These are phyloP conservation scores for Boletus vinaceobasis DNA, from an alignment of 768 basidiomycete species.

Conservation along the genomic window DNA sequence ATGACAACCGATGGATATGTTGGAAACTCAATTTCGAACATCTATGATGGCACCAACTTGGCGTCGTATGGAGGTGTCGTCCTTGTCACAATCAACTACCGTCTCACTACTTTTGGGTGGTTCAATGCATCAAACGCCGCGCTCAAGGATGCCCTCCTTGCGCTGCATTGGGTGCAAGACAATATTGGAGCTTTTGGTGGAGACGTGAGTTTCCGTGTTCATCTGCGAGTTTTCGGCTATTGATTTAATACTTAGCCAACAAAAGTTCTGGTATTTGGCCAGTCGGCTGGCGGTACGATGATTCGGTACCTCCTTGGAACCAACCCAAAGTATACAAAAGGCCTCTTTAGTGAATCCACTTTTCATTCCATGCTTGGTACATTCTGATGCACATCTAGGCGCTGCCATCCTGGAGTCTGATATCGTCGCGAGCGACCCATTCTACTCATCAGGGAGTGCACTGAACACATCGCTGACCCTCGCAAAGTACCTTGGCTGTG, in stretches of 20 bases:
- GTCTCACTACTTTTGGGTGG: conserved; percentile 21
- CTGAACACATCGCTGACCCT: conserved; percentile 14
- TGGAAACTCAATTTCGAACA: conserved; percentile 16
- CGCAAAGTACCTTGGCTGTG: conserved; percentile 15
- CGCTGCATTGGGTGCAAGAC: conserved; percentile 36
- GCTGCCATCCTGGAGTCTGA: conserved; percentile 17
- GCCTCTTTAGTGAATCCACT: conserved; percentile 16
- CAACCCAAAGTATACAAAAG: conserved; percentile 18
- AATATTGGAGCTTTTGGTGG: conserved; percentile 38
- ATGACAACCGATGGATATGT: conserved; percentile 20
- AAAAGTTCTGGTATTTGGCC: conserved; percentile 17
- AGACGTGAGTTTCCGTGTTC: conserved; percentile 18
- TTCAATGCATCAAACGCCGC: conserved; percentile 24
- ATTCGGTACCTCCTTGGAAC: conserved; percentile 12
- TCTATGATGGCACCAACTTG: conserved; percentile 24
- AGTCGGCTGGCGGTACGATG: conserved; percentile 21
- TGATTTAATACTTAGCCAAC: conserved; percentile 4
- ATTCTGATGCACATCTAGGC: not conserved
- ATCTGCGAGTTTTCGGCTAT: not conserved
- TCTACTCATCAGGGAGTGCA: conserved; percentile 12
- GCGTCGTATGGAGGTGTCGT: conserved; percentile 25
- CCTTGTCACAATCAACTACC: conserved; percentile 24
- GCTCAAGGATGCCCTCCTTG: conserved; percentile 31
- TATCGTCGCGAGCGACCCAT: conserved; percentile 11
- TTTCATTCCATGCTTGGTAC: not conserved